Evolutionary conservation across 2,329 filamentous ascomycete species (phyloP).

Genomic region (Cladosporium sp.): DNA sequence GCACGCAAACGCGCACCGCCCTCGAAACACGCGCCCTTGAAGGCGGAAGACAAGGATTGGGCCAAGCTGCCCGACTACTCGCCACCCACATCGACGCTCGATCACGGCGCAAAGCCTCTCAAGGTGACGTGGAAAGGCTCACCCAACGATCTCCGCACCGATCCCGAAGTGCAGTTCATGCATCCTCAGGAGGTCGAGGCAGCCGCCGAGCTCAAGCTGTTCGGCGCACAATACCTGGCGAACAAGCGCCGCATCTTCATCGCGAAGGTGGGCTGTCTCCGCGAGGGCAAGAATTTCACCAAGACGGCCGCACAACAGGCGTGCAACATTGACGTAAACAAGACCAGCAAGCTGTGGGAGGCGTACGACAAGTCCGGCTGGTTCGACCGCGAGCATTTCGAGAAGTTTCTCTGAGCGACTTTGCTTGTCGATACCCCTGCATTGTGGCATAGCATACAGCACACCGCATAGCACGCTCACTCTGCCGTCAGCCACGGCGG

Average conservation of each 20-base stretch:
- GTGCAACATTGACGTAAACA: slow-evolving; percentile 98
- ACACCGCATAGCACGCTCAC: background rate
- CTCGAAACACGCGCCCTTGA: slow-evolving; percentile 9
- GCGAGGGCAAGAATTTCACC: slow-evolving; percentile 73
- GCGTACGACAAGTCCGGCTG: slow-evolving; percentile 62
- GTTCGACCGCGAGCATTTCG: slow-evolving; percentile 26
- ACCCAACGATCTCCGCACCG: slow-evolving; percentile 57
- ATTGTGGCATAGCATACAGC: background rate
- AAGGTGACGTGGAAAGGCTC: slow-evolving; percentile 13
- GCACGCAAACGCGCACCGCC: slow-evolving; percentile 12
- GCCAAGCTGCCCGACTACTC: slow-evolving; percentile 22
- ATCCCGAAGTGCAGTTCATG: slow-evolving; percentile 63
- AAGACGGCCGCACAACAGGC: slow-evolving; percentile 94
- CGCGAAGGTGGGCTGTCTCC: slow-evolving; percentile 60
- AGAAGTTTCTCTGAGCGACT: slow-evolving; percentile 14
- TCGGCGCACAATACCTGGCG: slow-evolving; percentile 81
- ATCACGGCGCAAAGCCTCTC: slow-evolving; percentile 14
- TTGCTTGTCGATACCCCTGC: background rate
- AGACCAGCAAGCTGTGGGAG: slow-evolving; percentile 86
- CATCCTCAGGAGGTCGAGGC: slow-evolving; percentile 72
- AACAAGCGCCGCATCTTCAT: slow-evolving; percentile 91
- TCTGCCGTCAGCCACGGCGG: background rate
- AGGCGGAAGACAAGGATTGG: slow-evolving; percentile 22
- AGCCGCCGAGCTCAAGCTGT: slow-evolving; percentile 72
- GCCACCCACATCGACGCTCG: slow-evolving; percentile 21